These are phyloP conservation scores for Chaetoscypha palmicola DNA, from an alignment of 2,329 filamentous ascomycete genomes.

Conservation along the genomic window DNA sequence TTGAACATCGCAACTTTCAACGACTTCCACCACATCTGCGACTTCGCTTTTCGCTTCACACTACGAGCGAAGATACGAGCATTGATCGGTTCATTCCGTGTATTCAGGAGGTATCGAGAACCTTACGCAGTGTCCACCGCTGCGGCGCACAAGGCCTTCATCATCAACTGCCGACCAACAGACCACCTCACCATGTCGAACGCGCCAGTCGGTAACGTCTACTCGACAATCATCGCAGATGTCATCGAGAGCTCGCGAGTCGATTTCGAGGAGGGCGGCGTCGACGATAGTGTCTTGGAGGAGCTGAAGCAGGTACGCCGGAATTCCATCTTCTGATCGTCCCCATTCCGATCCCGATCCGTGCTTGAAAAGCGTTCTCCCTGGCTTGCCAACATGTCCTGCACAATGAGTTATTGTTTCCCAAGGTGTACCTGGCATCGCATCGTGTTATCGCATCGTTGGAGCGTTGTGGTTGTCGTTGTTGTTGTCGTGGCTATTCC, in stretches of 20 bases:
- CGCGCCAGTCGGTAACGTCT: conserved; percentile 58
- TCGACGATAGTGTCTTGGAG: conserved; percentile 78
- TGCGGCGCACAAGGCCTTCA: neutral
- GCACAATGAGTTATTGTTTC: neutral
- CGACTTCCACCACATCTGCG: neutral
- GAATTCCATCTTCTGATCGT: conserved; percentile 1
- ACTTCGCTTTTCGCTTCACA: too few species aligned
- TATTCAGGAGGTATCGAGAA: too few species aligned
- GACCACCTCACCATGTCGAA: conserved; percentile 27
- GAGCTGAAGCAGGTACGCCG: conserved; percentile 78
- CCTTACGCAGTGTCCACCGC: neutral
- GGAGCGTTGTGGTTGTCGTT: neutral
- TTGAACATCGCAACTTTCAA: neutral
- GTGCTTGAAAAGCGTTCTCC: too few species aligned
- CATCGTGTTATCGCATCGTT: neutral
- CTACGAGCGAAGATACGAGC: too few species aligned
- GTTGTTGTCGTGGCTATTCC: neutral
- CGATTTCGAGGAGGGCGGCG: conserved; percentile 94
- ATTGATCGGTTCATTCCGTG: too few species aligned
- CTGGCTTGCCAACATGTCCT: neutral
- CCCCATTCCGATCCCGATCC: too few species aligned
- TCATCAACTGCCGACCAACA: neutral
- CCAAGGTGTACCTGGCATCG: neutral
- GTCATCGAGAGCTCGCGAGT: conserved; percentile 88
- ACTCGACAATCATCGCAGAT: conserved; percentile 70